Evolutionary conservation across 1,284 basidiomycete genomes (phyloP).

Genomic region (Cronartium quercuum): DNA sequence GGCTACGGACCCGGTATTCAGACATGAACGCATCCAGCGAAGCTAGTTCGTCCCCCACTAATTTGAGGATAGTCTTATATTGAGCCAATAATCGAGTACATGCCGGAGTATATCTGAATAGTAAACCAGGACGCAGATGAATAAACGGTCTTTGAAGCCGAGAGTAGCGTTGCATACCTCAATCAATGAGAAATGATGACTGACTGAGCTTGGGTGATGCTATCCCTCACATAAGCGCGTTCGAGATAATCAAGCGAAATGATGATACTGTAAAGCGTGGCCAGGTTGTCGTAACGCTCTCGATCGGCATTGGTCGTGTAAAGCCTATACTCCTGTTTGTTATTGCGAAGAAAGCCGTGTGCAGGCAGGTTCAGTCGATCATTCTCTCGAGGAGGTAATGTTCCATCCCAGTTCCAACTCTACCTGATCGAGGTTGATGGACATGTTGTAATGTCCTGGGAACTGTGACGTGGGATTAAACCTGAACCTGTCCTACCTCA

Average conservation of each 20-base stretch:
- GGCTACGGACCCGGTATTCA: conserved; percentile 65
- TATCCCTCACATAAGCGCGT: conserved; percentile 87
- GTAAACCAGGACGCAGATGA: conserved; percentile 26
- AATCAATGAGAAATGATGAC: conserved; percentile 48
- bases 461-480: no score
- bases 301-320: conserved; percentile 82
- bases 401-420: background rate
- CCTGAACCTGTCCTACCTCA: no score
- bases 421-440: conserved; percentile 22
- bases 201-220: conserved; percentile 79
- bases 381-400: background rate
- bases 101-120: conserved; percentile 85
- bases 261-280: conserved; percentile 85
- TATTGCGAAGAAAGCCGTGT: background rate
- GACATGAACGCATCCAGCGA: conserved; percentile 85
- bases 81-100: conserved; percentile 86
- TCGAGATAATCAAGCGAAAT: conserved; percentile 90
- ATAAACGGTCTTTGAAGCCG: background rate
- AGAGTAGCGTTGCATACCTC: background rate
- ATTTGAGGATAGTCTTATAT: conserved; percentile 93
- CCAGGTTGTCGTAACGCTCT: conserved; percentile 78
- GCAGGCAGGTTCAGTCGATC: background rate
- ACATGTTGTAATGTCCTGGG: conserved; percentile 7
- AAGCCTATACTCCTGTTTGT: conserved; percentile 71
- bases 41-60: conserved; percentile 75